Percentiles rank a stretch among this genome's conserved stretches.
phyloP scores from a whole-genome alignment of 2,329 filamentous ascomycete genomes.

The Exophiala calicioides region DNA sequence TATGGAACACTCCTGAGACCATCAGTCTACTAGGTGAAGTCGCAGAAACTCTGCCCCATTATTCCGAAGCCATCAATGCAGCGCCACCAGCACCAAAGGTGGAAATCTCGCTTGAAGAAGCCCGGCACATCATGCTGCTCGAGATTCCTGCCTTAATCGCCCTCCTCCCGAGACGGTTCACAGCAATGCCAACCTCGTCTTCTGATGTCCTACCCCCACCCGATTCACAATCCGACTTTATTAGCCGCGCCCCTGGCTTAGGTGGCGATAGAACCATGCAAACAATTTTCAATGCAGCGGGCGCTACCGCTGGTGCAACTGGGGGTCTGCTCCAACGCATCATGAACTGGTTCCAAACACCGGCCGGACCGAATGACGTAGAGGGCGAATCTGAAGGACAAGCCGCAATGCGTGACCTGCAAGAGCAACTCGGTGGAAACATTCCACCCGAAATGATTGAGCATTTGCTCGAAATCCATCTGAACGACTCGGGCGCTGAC shows the following conservation, averaged over 20 bases:
- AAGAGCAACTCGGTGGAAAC: conserved; percentile 26
- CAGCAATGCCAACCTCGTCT: conserved; percentile 66
- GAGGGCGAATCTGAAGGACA: conserved; percentile 23
- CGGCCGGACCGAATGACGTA: conserved; percentile 12
- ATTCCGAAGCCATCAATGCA: conserved; percentile 44
- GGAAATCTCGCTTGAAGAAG: conserved; percentile 59
- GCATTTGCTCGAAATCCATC: conserved; percentile 24
- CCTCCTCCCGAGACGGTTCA: conserved; percentile 66
- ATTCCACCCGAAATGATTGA: conserved; percentile 27
- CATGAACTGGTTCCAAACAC: conserved; percentile 28
- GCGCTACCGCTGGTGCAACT: conserved; percentile 19
- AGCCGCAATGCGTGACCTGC: conserved; percentile 24
- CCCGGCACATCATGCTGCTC: conserved; percentile 76
- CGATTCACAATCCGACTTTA: conserved; percentile 26
- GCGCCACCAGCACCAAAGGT: conserved; percentile 42
- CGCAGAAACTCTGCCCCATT: conserved; percentile 57
- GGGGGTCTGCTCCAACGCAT: conserved; percentile 25
- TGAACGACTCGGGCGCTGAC: conserved; percentile 19
- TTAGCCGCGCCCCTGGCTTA: conserved; percentile 25
- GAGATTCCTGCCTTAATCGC: conserved; percentile 71
- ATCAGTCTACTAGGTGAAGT: conserved; percentile 69
- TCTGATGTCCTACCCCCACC: conserved; percentile 81
- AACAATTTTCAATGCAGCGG: conserved; percentile 25
- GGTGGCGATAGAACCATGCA: conserved; percentile 20
- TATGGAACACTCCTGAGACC: conserved; percentile 80